phyloP scores from a whole-genome alignment of 2,329 filamentous ascomycete species.

The Calonectria honghensis region DNA sequence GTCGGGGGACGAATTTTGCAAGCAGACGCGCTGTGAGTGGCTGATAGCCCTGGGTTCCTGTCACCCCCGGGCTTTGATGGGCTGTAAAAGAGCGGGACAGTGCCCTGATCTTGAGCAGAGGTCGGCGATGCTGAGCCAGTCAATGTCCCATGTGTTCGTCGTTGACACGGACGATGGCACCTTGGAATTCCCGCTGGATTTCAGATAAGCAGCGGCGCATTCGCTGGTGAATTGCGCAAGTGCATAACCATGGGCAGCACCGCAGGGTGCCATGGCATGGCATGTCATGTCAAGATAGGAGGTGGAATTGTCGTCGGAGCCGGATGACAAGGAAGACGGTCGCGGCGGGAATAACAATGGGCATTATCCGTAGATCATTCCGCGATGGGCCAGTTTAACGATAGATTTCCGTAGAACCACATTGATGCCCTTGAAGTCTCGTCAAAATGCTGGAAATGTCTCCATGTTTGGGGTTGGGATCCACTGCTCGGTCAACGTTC shows the following conservation, averaged over 20 bases:
- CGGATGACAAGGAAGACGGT: background rate
- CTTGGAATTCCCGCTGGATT: constrained; percentile 35
- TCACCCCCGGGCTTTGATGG: constrained; percentile 43
- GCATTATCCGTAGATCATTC: constrained; percentile 17
- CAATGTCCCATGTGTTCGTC: constrained; percentile 49
- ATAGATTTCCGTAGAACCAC: constrained; percentile 18
- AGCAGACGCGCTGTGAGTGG: constrained; percentile 32
- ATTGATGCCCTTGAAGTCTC: background rate
- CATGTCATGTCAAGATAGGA: background rate
- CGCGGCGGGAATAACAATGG: constrained; percentile 13
- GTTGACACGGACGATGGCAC: constrained; percentile 43
- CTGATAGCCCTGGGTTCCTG: constrained; percentile 37
- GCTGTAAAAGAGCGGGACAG: constrained; percentile 41
- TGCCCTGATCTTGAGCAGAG: constrained; percentile 46
- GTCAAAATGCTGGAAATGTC: constrained; percentile 20
- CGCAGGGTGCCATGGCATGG: constrained; percentile 21
- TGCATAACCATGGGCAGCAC: constrained; percentile 9
- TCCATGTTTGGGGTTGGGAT: constrained; percentile 23
- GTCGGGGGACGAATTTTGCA: constrained; percentile 20
- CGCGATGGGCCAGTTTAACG: constrained; percentile 14
- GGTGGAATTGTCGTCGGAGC: background rate
- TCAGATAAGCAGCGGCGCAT: constrained; percentile 28
- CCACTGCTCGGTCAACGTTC: constrained; percentile 39
- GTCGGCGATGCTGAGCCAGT: constrained; percentile 48
- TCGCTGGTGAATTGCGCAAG: constrained; percentile 5